phyloP scores from a whole-genome alignment of 345 rosid genomes.

The Combretum micranthum region DNA sequence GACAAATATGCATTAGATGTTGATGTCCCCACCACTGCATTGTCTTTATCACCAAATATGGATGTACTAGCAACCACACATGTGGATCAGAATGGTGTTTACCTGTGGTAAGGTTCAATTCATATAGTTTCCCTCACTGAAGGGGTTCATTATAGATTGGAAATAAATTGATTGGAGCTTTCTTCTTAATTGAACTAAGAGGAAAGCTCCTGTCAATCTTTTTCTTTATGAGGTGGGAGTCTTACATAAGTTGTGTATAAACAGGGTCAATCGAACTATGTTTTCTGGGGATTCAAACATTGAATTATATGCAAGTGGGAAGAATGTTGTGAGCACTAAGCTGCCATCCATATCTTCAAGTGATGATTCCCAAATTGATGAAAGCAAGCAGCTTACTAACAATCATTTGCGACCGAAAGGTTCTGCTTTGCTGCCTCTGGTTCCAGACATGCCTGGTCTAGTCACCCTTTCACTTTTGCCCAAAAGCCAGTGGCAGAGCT shows the following conservation, averaged over 20 bases:
- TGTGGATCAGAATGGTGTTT: constrained; percentile 90
- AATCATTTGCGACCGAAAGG: constrained; percentile 22
- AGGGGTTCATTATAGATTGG: too few species aligned
- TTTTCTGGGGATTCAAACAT: constrained; percentile 64
- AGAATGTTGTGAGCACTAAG: constrained; percentile 56
- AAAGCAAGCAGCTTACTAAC: constrained; percentile 27
- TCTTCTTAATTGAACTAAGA: too few species aligned
- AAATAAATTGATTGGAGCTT: too few species aligned
- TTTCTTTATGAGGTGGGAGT: too few species aligned
- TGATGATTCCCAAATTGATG: constrained; percentile 44
- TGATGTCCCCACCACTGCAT: constrained; percentile 72
- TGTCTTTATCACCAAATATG: constrained; percentile 93
- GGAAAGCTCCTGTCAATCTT: too few species aligned
- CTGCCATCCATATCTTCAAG: constrained; percentile 70
- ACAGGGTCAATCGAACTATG: constrained; percentile 79
- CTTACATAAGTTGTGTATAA: constrained; percentile 4
- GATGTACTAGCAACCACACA: constrained; percentile 87
- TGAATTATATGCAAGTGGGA: constrained; percentile 74
- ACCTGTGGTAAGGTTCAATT: constrained; percentile 56
- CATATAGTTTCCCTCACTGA: not conserved
- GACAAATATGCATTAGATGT: constrained; percentile 79
- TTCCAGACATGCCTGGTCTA: constrained; percentile 73
- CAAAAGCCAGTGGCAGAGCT: constrained; percentile 94
- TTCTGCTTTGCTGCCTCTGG: constrained; percentile 24
- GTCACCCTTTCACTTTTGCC: constrained; percentile 89